Evolutionary conservation across 73 alveolate species (phyloP).

Genomic region (Paramecium sexaurelia): DNA sequence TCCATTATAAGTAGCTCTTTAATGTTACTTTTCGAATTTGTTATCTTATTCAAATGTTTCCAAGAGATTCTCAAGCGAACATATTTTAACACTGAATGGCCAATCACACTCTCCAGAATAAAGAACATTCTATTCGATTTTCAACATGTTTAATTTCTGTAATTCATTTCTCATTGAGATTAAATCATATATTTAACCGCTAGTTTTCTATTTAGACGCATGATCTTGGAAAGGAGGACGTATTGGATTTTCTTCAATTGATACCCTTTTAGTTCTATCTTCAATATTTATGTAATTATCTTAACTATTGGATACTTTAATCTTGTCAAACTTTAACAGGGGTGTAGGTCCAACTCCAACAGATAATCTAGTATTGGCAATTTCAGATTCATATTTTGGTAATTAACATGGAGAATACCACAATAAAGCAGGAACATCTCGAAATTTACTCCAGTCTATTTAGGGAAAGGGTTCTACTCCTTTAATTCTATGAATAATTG

Average conservation of each 20-base stretch:
- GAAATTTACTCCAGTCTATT: conserved; percentile 52
- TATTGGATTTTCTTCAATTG: neutral
- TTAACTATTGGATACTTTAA: neutral
- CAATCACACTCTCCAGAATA: conserved; percentile 76
- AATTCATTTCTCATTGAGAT: conserved; percentile 36
- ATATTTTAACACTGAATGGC: conserved; percentile 69
- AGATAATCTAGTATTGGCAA: neutral
- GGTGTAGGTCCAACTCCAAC: neutral
- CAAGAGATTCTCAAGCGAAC: conserved; percentile 63
- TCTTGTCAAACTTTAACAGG: neutral
- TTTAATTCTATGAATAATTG: conserved; percentile 34
- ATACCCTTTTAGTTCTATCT: neutral
- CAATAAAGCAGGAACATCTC: conserved; percentile 59
- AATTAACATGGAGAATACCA: conserved; percentile 62
- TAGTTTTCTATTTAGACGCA: neutral
- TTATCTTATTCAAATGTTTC: conserved; percentile 54
- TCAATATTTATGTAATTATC: neutral
- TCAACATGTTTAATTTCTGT: neutral
- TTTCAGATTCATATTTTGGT: conserved; percentile 3
- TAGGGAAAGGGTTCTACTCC: neutral
- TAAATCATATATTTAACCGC: conserved; percentile 21
- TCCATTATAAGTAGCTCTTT: conserved; percentile 67
- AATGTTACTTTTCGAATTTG: neutral
- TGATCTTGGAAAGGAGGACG: neutral
- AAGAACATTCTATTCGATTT: conserved; percentile 40